Base-by-base conservation (phyloP, 1,284 basidiomycete species). In the Bjerkandera adusta region DNA sequence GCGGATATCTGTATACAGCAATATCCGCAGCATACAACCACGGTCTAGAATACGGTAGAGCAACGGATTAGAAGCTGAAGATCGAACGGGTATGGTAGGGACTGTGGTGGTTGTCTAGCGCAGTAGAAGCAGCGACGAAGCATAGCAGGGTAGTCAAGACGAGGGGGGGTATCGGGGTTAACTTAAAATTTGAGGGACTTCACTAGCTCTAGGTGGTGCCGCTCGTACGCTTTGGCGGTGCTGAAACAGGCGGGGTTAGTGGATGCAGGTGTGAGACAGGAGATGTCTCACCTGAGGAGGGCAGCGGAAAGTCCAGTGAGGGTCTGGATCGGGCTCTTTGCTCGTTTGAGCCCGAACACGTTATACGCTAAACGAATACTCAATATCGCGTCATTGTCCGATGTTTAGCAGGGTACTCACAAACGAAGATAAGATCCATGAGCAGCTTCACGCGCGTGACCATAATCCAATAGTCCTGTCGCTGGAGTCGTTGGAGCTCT, bases 361-460 rank as follows among this genome's bases (percentile, higher is more conserved):
- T 81, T 75, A 53, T 75, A 81, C 4, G 76, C 79, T 81, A 47
- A 27, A 48, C 12, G 36, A 26, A 32, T 22, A 38, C 38, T 42
- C 27, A 29, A 53, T 20, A 36, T 36, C 26, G 5, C 40, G 16
- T 18, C 24, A 22, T 8, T 24, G 24, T 16, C 18, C 5, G 24
- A 36, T 36, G 16, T 26, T 37, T 37, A 15, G 37, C 26, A 43
- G 15, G 38, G 29, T 12, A 79, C 88, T 70, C 60, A 91, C 88
- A 89, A 61, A 89, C 88, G 65, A 90, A 91, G 53, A 89, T 76
- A 49, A 91, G 67, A 64, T 91, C 88, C 84, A 90, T 88, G 25
- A 78, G 56, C 49, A 91, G 69, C 69, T 91, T 91, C 45, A 72
- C 68, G 45, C 83, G 69, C 22, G 82, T 76, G 35, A 87, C 65